Percentiles rank a stretch among this genome's conserved stretches.
These are phyloP conservation scores for Heterobasidion occidentale DNA, from an alignment of 1,284 basidiomycete genomes.

Conservation along the genomic window DNA sequence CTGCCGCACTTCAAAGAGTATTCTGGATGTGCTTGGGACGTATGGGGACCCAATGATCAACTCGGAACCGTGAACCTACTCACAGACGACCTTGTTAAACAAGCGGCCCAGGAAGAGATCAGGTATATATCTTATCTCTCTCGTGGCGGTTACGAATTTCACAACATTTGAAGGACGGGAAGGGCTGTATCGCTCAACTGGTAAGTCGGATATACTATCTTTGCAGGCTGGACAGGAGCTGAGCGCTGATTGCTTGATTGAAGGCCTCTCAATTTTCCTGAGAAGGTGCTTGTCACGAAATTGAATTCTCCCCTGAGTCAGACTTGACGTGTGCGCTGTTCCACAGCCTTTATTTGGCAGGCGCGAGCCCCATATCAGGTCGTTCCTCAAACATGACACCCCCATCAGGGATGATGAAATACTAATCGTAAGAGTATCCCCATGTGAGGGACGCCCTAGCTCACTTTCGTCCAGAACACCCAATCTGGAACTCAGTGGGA, in stretches of 20 bases:
- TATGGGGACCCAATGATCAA: slow-evolving; percentile 66
- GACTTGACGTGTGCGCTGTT: not conserved
- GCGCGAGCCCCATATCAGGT: slow-evolving; percentile 42
- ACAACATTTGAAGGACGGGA: slow-evolving; percentile 33
- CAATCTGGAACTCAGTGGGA: slow-evolving; percentile 77
- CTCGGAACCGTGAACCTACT: slow-evolving; percentile 67
- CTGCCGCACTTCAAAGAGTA: slow-evolving; percentile 50
- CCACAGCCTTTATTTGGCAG: slow-evolving; percentile 50
- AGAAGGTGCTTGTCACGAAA: slow-evolving; percentile 31
- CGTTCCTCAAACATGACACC: slow-evolving; percentile 20
- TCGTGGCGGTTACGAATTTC: not conserved
- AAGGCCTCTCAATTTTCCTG: slow-evolving; percentile 64
- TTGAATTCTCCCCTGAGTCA: not conserved
- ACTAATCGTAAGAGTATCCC: slow-evolving; percentile 42
- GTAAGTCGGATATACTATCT: slow-evolving; percentile 26
- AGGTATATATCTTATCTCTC: slow-evolving; percentile 29
- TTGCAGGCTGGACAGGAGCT: slow-evolving; percentile 2
- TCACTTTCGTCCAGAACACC: slow-evolving; percentile 43
- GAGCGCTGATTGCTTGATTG: not conserved
- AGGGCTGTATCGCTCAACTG: slow-evolving; percentile 55
- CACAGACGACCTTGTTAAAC: slow-evolving; percentile 54
- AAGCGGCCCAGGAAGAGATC: slow-evolving; percentile 57
- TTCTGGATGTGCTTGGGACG: slow-evolving; percentile 61
- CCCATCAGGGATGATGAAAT: slow-evolving; percentile 47
- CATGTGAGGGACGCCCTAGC: not conserved